Percentiles rank a stretch among this genome's conserved stretches.
Evolutionary conservation across 1,284 basidiomycete genomes (phyloP).

Genomic region (Crucibulum cyathiforme): DNA sequence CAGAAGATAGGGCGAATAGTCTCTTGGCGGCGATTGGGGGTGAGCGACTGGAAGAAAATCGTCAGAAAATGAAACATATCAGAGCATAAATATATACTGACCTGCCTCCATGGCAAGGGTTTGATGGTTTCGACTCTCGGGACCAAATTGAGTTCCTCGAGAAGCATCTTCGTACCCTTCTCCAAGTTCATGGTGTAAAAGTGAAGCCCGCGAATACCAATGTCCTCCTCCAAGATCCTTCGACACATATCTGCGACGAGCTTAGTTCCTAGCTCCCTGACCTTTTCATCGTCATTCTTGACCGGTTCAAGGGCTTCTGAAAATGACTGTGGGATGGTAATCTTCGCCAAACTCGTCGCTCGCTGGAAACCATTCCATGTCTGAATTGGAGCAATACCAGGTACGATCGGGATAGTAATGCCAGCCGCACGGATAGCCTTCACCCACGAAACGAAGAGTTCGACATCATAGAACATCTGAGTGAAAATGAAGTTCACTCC

Average conservation of each 20-base stretch:
- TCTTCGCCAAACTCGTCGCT: constrained; percentile 89
- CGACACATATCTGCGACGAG: constrained; percentile 90
- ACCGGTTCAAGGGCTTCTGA: constrained; percentile 86
- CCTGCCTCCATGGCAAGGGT: constrained; percentile 93
- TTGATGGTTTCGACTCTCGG: constrained; percentile 87
- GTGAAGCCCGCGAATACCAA: constrained; percentile 88
- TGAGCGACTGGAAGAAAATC: constrained; percentile 68
- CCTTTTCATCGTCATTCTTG: constrained; percentile 91
- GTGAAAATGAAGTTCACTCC: constrained; percentile 94
- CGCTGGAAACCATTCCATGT: constrained; percentile 97
- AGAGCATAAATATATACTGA: constrained; percentile 33
- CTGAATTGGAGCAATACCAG: constrained; percentile 97
- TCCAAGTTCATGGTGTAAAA: constrained; percentile 99
- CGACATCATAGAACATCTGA: constrained; percentile 94
- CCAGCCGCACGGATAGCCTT: constrained; percentile 82
- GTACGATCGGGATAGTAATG: constrained; percentile 94
- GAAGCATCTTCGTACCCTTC: constrained; percentile 91
- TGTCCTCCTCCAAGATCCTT: constrained; percentile 75
- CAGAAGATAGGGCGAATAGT: constrained; percentile 95
- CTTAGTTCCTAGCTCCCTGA: constrained; percentile 87
- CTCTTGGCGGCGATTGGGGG: constrained; percentile 86
- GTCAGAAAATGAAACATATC: constrained; percentile 12
- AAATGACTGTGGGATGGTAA: constrained; percentile 81
- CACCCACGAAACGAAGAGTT: constrained; percentile 88
- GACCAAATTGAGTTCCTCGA: constrained; percentile 87